Evolutionary conservation across 352 stramenopile species (phyloP).

Genomic region (Globisporangium megalacanthum): DNA sequence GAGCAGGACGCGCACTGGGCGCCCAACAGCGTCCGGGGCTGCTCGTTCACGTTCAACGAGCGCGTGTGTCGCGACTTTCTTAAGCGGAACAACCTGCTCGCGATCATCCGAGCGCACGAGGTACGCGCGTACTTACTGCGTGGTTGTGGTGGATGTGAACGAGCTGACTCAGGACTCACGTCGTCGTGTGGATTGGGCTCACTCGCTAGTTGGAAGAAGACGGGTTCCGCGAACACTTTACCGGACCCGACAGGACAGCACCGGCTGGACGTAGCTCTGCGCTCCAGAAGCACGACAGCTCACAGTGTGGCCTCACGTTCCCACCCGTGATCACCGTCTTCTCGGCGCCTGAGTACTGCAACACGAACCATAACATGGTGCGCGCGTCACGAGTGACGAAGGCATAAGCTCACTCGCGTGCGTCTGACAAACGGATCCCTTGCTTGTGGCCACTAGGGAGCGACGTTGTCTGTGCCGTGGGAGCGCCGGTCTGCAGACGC

Average conservation of each 20-base stretch:
- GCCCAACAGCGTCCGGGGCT: constrained; percentile 63
- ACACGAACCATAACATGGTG: constrained; percentile 73
- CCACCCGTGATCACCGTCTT: constrained; percentile 76
- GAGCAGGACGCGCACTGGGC: constrained; percentile 40
- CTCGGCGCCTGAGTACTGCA: constrained; percentile 82
- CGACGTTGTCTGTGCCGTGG: constrained; percentile 64
- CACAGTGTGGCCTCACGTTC: constrained; percentile 19
- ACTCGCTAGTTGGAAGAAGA: constrained; percentile 49
- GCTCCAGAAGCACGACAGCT: constrained; percentile 1
- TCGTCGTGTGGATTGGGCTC: background rate
- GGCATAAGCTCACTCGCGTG: background rate
- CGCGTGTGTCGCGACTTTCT: constrained; percentile 59
- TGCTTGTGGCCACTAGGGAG: constrained; percentile 22
- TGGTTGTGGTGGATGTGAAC: background rate
- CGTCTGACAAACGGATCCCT: background rate
- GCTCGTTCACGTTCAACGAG: constrained; percentile 81
- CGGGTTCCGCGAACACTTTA: constrained; percentile 72
- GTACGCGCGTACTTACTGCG: constrained; percentile 4
- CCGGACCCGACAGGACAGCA: background rate
- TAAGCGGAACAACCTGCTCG: constrained; percentile 51
- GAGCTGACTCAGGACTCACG: too few species aligned
- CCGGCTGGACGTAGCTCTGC: background rate
- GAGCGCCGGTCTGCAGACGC: constrained; percentile 13
- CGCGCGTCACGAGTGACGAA: background rate
- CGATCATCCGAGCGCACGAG: constrained; percentile 77